Percentiles rank a stretch among this genome's conserved stretches.
Conservation (phyloP, 2,329 filamentous ascomycete genomes). For the Fusarium continuum region DNA sequence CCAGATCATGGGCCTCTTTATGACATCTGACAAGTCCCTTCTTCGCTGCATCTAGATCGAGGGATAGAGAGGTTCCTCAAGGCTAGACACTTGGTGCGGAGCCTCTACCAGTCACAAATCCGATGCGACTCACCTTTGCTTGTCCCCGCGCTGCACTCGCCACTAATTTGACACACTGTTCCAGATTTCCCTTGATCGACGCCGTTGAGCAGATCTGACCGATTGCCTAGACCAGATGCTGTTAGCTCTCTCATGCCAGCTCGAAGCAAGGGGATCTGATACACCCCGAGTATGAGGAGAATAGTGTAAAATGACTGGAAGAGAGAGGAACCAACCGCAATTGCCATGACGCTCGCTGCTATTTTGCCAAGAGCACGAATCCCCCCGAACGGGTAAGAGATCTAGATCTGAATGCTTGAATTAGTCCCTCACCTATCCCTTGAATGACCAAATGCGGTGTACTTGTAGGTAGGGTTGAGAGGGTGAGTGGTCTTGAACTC, state of each 20-base stretch:
- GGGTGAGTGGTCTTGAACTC: background rate
- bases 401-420: constrained; percentile 3
- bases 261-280: constrained; percentile 23
- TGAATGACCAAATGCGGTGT: background rate
- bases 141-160: constrained; percentile 77
- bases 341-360: constrained; percentile 34
- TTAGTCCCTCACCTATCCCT: constrained; percentile 12
- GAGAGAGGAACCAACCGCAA: constrained; percentile 38
- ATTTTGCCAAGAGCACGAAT: constrained; percentile 6
- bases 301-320: background rate
- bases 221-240: constrained; percentile 68
- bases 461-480: background rate
- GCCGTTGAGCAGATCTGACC: constrained; percentile 90
- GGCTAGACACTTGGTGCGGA: constrained; percentile 17
- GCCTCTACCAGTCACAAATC: constrained; percentile 6
- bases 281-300: background rate
- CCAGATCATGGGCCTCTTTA: constrained; percentile 1
- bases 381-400: constrained; percentile 3
- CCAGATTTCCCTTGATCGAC: constrained; percentile 79
- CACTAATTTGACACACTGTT: constrained; percentile 77
- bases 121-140: constrained; percentile 70
- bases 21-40: constrained; percentile 9
- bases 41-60: constrained; percentile 23
- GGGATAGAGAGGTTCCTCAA: constrained; percentile 19
- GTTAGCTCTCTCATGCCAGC: constrained; percentile 23